These are phyloP conservation scores for Leishmania major DNA, from an alignment of 208 protist genomes.

Conservation along the genomic window DNA sequence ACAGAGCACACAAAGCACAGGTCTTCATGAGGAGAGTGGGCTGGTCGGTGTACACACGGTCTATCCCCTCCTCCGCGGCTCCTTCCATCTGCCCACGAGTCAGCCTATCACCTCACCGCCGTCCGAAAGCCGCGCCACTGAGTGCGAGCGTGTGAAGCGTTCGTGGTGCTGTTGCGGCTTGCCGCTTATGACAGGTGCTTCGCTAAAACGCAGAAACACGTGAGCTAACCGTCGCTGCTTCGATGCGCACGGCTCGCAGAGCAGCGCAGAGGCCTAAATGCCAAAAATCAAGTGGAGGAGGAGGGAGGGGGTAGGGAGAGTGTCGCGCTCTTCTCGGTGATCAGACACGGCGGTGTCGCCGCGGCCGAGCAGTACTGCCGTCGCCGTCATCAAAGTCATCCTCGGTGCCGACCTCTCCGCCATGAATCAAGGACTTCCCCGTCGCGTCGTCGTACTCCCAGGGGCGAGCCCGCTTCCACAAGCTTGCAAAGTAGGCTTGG, in stretches of 20 bases:
- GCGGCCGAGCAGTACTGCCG: neutral
- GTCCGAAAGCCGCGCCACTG: neutral
- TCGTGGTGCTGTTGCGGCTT: neutral
- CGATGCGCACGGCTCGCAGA: neutral
- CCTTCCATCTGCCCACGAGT: neutral
- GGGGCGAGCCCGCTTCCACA: slow-evolving; percentile 41
- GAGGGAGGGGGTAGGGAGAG: neutral
- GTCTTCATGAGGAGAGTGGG: neutral
- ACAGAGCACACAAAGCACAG: neutral
- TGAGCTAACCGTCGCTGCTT: neutral
- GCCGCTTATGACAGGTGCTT: neutral
- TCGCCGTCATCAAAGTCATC: neutral
- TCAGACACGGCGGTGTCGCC: neutral
- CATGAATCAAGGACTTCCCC: slow-evolving; percentile 1
- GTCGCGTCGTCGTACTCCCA: slow-evolving; percentile 39
- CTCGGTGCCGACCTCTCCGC: slow-evolving; percentile 28
- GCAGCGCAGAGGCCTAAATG: neutral
- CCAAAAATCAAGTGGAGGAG: neutral
- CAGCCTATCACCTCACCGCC: neutral
- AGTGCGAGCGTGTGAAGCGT: neutral
- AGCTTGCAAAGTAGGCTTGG: slow-evolving; percentile 39
- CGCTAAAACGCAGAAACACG: neutral
- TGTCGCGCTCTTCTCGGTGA: neutral
- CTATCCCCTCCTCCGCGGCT: neutral
- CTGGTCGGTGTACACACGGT: neutral